These are phyloP conservation scores for Linnemannia exigua DNA, from an alignment of 192 early-diverging fungal species.

Conservation along the genomic window DNA sequence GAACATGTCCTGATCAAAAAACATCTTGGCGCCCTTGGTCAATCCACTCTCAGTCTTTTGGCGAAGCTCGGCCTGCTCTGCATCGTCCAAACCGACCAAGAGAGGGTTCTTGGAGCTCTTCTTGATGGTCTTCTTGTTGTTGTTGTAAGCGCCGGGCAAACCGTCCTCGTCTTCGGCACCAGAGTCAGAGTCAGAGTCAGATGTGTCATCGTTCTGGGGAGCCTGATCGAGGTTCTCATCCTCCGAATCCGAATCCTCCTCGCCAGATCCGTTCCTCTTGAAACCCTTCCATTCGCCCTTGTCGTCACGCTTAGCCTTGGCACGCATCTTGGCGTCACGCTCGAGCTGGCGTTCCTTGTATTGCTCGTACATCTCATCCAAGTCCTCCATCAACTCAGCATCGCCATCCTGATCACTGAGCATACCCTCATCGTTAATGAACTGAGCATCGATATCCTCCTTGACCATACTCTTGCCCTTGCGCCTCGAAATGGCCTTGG, in stretches of 20 bases:
- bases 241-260: slow-evolving; percentile 56
- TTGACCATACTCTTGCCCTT: slow-evolving; percentile 62
- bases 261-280: slow-evolving; percentile 62
- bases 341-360: slow-evolving; percentile 81
- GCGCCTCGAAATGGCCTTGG: slow-evolving; percentile 62
- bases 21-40: slow-evolving; percentile 88
- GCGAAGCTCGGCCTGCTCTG: slow-evolving; percentile 64
- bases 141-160: slow-evolving; percentile 44
- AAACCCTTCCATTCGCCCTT: slow-evolving; percentile 80
- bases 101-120: slow-evolving; percentile 65
- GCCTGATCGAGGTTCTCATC: slow-evolving; percentile 24
- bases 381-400: slow-evolving; percentile 73
- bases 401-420: slow-evolving; percentile 53
- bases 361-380: slow-evolving; percentile 78
- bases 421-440: slow-evolving; percentile 40
- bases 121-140: slow-evolving; percentile 44
- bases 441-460: slow-evolving; percentile 55
- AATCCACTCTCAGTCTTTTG: slow-evolving; percentile 68
- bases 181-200: slow-evolving; percentile 55
- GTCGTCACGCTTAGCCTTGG: slow-evolving; percentile 76
- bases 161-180: slow-evolving; percentile 62
- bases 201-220: slow-evolving; percentile 31
- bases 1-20: slow-evolving; percentile 97
- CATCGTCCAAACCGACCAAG: slow-evolving; percentile 65
- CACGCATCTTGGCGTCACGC: slow-evolving; percentile 81